A percentile compares a stretch with the other conserved stretches of the same genome.
phyloP scores from a whole-genome alignment of 2,329 filamentous ascomycete genomes.

The Penicillium decumbens region DNA sequence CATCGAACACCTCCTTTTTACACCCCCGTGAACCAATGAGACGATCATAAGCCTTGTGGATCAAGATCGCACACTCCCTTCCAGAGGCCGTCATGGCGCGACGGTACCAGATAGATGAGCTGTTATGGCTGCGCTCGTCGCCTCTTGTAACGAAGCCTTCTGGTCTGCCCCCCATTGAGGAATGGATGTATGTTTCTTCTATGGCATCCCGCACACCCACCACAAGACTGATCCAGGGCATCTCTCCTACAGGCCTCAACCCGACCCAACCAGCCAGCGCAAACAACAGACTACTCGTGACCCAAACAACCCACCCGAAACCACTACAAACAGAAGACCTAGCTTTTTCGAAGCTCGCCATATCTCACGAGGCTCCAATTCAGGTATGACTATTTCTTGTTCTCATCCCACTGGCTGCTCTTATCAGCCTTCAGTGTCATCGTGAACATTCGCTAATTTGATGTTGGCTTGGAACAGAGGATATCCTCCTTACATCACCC shows the following conservation, averaged over 20 bases:
- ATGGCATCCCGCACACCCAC: constrained; percentile 5
- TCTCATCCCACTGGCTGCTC: neutral
- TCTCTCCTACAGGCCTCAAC: constrained; percentile 34
- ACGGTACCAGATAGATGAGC: constrained; percentile 71
- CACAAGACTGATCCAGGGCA: constrained; percentile 20
- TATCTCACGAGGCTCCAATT: constrained; percentile 47
- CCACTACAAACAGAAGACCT: constrained; percentile 33
- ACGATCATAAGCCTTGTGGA: constrained; percentile 25
- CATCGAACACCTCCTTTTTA: constrained; percentile 2
- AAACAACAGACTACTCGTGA: constrained; percentile 37
- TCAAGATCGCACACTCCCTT: constrained; percentile 22
- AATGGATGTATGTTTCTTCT: constrained; percentile 73
- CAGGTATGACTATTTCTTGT: constrained; percentile 38
- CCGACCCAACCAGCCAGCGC: constrained; percentile 40
- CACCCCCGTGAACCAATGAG: constrained; percentile 26
- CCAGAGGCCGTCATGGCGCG: constrained; percentile 38
- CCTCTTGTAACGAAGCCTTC: constrained; percentile 77
- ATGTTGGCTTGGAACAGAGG: constrained; percentile 54
- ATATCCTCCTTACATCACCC: constrained; percentile 79
- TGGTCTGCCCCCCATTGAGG: constrained; percentile 74
- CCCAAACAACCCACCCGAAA: constrained; percentile 33
- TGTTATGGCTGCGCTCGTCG: constrained; percentile 72
- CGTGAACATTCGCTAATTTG: constrained; percentile 15
- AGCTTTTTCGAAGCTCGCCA: constrained; percentile 44
- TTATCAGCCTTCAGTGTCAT: neutral